A percentile compares a stretch with the other conserved stretches of the same genome.
Conservation (phyloP, 129 eudicot genomes). For the Deinandra increscens region DNA sequence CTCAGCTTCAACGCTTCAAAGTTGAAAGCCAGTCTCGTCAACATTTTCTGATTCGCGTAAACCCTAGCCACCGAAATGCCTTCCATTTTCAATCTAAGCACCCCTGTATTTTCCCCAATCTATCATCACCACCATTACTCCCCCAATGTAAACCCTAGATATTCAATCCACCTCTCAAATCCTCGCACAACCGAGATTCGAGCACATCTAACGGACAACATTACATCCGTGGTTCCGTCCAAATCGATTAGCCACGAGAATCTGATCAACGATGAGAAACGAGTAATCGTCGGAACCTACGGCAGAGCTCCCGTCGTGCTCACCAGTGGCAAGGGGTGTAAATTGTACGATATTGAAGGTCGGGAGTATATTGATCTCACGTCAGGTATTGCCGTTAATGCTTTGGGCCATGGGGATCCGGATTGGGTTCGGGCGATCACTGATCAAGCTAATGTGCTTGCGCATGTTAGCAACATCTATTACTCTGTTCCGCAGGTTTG, state of each 20-base stretch:
- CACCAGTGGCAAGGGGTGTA: slow-evolving; percentile 83
- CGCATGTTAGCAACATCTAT: slow-evolving; percentile 72
- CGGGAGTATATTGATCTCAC: slow-evolving; percentile 72
- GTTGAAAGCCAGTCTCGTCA: no score
- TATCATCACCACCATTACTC: neutral
- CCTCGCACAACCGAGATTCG: neutral
- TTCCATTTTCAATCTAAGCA: neutral
- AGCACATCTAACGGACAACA: slow-evolving; percentile 22
- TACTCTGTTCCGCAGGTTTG: slow-evolving; percentile 71
- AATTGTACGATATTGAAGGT: slow-evolving; percentile 69
- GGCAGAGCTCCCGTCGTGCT: slow-evolving; percentile 72
- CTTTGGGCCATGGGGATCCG: slow-evolving; percentile 86
- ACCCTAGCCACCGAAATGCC: slow-evolving; percentile 23
- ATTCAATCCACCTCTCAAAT: neutral
- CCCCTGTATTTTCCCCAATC: neutral
- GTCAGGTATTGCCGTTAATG: slow-evolving; percentile 91
- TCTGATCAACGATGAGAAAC: slow-evolving; percentile 56
- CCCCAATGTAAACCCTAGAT: neutral
- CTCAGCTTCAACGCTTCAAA: no score
- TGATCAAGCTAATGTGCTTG: slow-evolving; percentile 46
- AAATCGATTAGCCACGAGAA: slow-evolving; percentile 33
- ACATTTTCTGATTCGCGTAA: neutral
- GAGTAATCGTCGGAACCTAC: slow-evolving; percentile 67
- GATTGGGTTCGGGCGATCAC: slow-evolving; percentile 69
- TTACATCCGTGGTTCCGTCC: neutral